Base-by-base conservation (phyloP, 345 rosid genomes). In the Odontarrhena argentea region DNA sequence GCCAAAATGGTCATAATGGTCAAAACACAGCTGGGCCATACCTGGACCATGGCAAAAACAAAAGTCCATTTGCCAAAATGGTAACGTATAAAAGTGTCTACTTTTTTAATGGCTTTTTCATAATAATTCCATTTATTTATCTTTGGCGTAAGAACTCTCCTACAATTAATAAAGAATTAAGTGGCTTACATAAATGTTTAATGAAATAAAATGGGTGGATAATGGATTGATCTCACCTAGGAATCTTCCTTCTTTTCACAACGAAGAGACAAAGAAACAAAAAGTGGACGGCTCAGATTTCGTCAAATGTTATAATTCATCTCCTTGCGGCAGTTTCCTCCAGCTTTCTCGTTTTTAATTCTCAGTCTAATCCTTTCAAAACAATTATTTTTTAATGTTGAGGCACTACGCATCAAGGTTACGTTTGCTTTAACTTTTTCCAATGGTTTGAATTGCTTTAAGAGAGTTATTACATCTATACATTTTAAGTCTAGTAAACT, bases 221-320 rank as follows among this genome's bases (percentile, higher is more conserved):
- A n/a, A n/a, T 58, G 71, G 66, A 63, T 65, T 50, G 54, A 65
- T 58, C 46, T 67, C 57, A 67, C 73, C 50, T 35, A 30, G 10
- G 44, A 44, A 58, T 65, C 68, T 57, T 48, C 51, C 72, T 74
- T 46, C 52, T 60, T 67, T 53, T 38, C 24, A 74, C 81, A 75
- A 69, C 78, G 80, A 61, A 76, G 63, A 53, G 71, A 73, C 75
- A 76, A 67, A 60, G 64, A 60, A 67, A 60, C 77, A 74, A 67
- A 74, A 67, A 55, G 68, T 64, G 45, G 45, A 78, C 75, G 77
- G 80, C 65, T 70, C 70, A 70, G 70, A 75, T 79, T 76, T 78
- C 67, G 45, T 60, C 52, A 49, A 43, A 30, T 63, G 47, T 40
- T 55, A 45, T 28, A 62, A 47, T 35, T 48, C 10, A 9, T 49